Percentiles rank a stretch among this genome's conserved stretches.
Conservation (phyloP, 495 filamentous ascomycete genomes). For the Extremus antarcticus region DNA sequence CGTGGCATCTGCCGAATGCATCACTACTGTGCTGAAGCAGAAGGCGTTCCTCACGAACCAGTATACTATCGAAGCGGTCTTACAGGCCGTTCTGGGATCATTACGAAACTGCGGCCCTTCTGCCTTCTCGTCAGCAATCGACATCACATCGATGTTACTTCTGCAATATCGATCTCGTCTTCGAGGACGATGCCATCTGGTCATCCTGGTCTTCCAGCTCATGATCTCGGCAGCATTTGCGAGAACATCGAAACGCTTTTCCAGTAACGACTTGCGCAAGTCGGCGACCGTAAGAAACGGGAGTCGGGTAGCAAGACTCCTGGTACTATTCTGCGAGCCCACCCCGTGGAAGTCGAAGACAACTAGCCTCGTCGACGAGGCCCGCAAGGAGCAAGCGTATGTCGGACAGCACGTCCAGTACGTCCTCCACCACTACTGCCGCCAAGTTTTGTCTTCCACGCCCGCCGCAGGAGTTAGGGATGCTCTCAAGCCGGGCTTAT, state of each 20-base stretch:
- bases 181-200: constrained; percentile 58
- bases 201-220: constrained; percentile 50
- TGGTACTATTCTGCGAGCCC: constrained; percentile 74
- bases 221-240: constrained; percentile 56
- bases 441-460: constrained; percentile 48
- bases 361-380: constrained; percentile 55
- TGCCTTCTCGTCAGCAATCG: constrained; percentile 29
- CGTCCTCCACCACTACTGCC: constrained; percentile 60
- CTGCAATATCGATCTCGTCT: constrained; percentile 54
- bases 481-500: constrained; percentile 60
- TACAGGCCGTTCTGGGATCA: not conserved
- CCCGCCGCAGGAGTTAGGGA: constrained; percentile 52
- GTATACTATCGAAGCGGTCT: constrained; percentile 10
- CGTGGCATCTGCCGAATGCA: constrained; percentile 5
- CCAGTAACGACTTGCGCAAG: constrained; percentile 8
- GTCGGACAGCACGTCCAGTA: constrained; percentile 66
- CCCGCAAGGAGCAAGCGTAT: constrained; percentile 61
- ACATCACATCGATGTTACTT: constrained; percentile 42
- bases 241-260: constrained; percentile 19
- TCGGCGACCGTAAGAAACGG: constrained; percentile 42
- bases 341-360: constrained; percentile 45
- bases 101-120: not conserved
- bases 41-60: constrained; percentile 18
- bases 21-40: constrained; percentile 10
- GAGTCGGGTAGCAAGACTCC: constrained; percentile 53